A percentile compares a stretch with the other conserved stretches of the same genome.
Evolutionary conservation across 371 early-diverging fungal genomes (phyloP).

Genomic region (Rhizopus arrhizus): DNA sequence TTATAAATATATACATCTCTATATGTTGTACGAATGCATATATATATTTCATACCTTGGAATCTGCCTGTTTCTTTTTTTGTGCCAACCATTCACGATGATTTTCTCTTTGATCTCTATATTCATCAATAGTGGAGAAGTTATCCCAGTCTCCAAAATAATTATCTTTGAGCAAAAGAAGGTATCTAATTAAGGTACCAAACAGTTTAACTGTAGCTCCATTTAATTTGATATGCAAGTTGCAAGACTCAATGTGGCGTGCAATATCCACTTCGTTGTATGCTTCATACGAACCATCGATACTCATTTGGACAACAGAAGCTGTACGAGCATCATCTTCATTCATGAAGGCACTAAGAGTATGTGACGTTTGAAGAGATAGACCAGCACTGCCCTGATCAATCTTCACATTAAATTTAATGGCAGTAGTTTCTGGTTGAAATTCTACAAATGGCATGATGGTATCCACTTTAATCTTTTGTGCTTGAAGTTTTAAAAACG

Average conservation of each 20-base stretch:
- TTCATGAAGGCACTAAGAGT: conserved; percentile 72
- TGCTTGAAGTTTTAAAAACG: conserved; percentile 62
- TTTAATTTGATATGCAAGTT: conserved; percentile 67
- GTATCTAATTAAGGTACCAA: conserved; percentile 74
- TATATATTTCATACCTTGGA: conserved; percentile 51
- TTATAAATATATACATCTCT: neutral
- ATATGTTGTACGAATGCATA: neutral
- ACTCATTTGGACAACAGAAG: conserved; percentile 48
- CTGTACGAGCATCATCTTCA: conserved; percentile 61
- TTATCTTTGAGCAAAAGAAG: conserved; percentile 77
- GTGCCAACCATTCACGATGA: conserved; percentile 44
- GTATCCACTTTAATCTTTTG: conserved; percentile 48
- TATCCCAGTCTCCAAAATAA: conserved; percentile 72
- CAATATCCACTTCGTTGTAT: conserved; percentile 57
- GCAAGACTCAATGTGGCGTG: conserved; percentile 62
- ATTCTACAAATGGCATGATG: conserved; percentile 62
- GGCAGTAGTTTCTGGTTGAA: conserved; percentile 58
- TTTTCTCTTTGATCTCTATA: conserved; percentile 63
- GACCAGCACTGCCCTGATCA: conserved; percentile 50
- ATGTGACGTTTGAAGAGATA: conserved; percentile 71
- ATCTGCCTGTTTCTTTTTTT: conserved; percentile 58
- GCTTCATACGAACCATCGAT: conserved; percentile 70
- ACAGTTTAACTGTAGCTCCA: conserved; percentile 65
- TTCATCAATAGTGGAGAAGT: conserved; percentile 76
- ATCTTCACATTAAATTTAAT: conserved; percentile 65